Evolutionary conservation across 2,329 filamentous ascomycete genomes (phyloP), one percentile per base, ranked within the genome.

Genomic region (Exophiala lecanii-corni): DNA sequence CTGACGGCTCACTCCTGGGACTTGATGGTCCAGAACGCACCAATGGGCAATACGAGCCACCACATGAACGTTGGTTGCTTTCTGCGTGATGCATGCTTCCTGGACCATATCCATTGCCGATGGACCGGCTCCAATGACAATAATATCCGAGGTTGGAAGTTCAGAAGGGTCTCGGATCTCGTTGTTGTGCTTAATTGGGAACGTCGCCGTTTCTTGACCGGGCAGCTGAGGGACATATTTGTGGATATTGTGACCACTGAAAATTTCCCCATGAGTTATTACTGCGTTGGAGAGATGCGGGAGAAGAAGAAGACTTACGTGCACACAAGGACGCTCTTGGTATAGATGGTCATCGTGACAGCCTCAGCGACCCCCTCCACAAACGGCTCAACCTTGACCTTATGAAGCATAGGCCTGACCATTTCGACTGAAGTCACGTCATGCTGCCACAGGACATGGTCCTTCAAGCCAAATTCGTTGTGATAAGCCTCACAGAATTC

Each of bases 351-450:
- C 21, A 2, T 39, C 12, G 36, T 39, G 36, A 30, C 21, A 28
- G 12, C 36, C 23, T 39, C 36, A 3, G 9, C 25, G 25, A 28
- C 36, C 7, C 36, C 36, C 12, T 34, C 12, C 23, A 23, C 28
- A n/a, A 25, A 38, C n/a, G 39, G 39, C n/a, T 9, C 28, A 35
- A 41, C 28, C n/a, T 18, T 41, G 19, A 25, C 39, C 39, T 35
- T 34, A 15, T 41, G 39, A 41, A 41, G 39, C 39, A 41, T 41
- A 5, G 39, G 39, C 39, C 34, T 41, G 28, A 41, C 19, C 39
- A 41, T 41, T 23, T 41, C 39, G 39, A 41, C 39, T n/a, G 28
- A 41, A 25, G 39, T 41, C 16, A 41, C 39, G 16, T 41, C 39
- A 18, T 41, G 39, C 39, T 41, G 39, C 39, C 39, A 41, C 39